Base-by-base conservation (phyloP, 2,329 filamentous ascomycete species). In the Huntiella savannae region DNA sequence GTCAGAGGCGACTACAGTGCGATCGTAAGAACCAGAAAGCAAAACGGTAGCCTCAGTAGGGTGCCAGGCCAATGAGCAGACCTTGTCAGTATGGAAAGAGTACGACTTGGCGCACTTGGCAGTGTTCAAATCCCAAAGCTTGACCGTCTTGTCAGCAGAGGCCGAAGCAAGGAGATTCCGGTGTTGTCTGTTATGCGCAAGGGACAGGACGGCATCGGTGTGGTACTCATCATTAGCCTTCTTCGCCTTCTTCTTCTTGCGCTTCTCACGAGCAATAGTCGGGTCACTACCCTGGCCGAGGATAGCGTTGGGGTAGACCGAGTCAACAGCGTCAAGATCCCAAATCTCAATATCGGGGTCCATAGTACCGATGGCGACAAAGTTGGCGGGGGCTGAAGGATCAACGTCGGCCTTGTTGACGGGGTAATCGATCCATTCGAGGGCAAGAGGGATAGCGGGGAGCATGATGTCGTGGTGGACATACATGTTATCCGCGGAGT, bases 401-500 rank as follows among this genome's bases (percentile, higher is more conserved):
- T 73, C 72, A 4, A 70, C 64, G 40, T 61, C 65, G 8, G 69
- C 63, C 59, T 85, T 84, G 53, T 82, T 79, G 33, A 94, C 85
- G n/a, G 85, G 80, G 47, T 94, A 71, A 59, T 95, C 84, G 39
- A 98, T 65, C 91, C 91, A 98, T 66, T 98, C 91, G 36, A 96
- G 73, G 57, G 85, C 91, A 5, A 98, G 75, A 8, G 91, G 91
- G 58, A 98, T 94, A 17, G 88, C 88, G 32, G 91, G 91, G 47
- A 98, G 73, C 88, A 98, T 96, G 56, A 98, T 93, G 62, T 98
- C 91, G 71, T 98, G 91, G 66, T 98, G 91, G 17, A 98, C 88
- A 61, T 98, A 98, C 51, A 98, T 78, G 60, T 98, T 98, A 63
- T 96, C 91, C 39, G 79, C 82, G 51, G 77, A 77, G 55, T 96